Base-by-base conservation (phyloP, 805 yeast species). In the Saturnispora dispora region DNA sequence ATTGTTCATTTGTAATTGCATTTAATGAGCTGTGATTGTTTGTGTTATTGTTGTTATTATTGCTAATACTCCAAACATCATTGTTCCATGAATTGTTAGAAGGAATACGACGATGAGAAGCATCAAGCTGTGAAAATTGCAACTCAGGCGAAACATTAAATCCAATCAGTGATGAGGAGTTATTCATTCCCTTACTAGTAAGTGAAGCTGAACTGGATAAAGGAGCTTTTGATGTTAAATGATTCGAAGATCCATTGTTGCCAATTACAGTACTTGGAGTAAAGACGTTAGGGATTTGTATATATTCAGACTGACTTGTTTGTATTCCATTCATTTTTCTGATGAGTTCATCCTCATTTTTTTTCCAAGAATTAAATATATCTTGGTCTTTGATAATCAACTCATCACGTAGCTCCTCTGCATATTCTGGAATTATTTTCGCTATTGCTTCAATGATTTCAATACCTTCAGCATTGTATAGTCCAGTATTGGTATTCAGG, bases 321-420 rank as follows among this genome's bases (percentile, higher is more conserved):
- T 43, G 42, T 28, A 43, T 15, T 15, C 48, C 53, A 43, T 45
- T 50, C 1, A 40, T 55, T 28, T 48, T 52, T 55, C 17, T 59
- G 52, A 20, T 62, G 57, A 49, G 68, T 62, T 36, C 64, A 60
- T 11, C 58, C 55, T 30, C 62, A 67, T 51, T 71, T 74, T 35
- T 63, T 61, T 52, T 69, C 51, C 51, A 48, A 13, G 33, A 20
- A 33, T 48, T 48, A 9, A 48, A 48, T 6, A 48, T 43, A 17
- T 48, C 42, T 37, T 48, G 51, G 27, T 48, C 51, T n/a, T 48
- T 48, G 20, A 48, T 48, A 27, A 48, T 48, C 37, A 48, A 44
- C 20, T 48, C 51, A 35, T 48, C 47, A 42, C 51, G 57, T 22
- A 72, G 32, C 18, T 63, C 63, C 25, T 52, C 55, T 48, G 62